Base-by-base conservation (phyloP, 2,329 filamentous ascomycete species). In the Alternaria gansuensis region DNA sequence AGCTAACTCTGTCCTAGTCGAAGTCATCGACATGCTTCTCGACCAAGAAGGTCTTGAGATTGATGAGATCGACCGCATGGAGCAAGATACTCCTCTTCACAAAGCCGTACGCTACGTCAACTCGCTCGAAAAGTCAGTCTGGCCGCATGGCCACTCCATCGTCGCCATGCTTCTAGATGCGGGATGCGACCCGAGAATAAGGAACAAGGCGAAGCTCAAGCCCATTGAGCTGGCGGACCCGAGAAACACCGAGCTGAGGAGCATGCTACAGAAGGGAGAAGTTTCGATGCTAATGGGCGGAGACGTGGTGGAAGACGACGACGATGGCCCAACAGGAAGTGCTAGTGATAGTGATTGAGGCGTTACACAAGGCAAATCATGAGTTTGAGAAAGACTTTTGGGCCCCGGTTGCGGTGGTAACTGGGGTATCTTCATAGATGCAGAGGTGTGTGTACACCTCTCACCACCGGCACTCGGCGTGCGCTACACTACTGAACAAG, bases 41-140 rank as follows among this genome's bases (percentile, higher is more conserved):
- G 91, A 95, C 82, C 90, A 94, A 77, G 88, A 90, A 67, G 87
- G 89, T 67, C 89, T 96, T 77, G 92, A 95, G 80, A 94, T 93
- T 80, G 92, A 96, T 80, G 90, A 90, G 54, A 71, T 88, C 71
- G 90, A 88, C 80, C 86, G 85, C 68, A 76, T 84, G 71, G 90
- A 94, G 59, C 84, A 86, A 62, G 91, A 95, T 78, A 93, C 91
- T 2, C 90, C 90, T 29, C 83, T 96, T 59, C 92, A 96, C 83
- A 87, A 87, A 73, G 91, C 88, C 54, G 87, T 95, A 67, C 85
- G 89, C 71, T 94, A 87, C 83, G 85, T 90, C 80, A 93, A 93
- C 83, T 79, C 80, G 54, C 85, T 91, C 71, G 83, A 85, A 34
- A 80, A 83, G 43, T 83, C 83, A 54, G 87, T 91, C 76, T 85